Evolutionary conservation across 2,329 filamentous ascomycete species (phyloP).

Genomic region (Penicillium sp.): DNA sequence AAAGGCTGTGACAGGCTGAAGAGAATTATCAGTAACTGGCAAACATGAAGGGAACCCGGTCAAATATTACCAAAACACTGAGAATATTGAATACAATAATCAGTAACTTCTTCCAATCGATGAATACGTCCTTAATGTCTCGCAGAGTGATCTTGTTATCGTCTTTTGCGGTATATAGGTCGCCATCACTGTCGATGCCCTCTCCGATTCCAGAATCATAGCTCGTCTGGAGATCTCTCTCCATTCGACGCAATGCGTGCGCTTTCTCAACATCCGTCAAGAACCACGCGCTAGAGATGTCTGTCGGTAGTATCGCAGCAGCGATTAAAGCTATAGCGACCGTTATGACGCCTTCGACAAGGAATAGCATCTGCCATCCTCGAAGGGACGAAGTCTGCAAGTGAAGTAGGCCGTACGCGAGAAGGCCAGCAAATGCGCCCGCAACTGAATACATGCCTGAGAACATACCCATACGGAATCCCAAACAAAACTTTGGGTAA

Average conservation of each 20-base stretch:
- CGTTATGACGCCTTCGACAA: conserved; percentile 26
- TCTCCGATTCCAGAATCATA: neutral
- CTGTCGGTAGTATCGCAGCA: conserved; percentile 8
- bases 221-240: conserved; percentile 1
- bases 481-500: conserved; percentile 57
- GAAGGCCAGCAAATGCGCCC: conserved; percentile 53
- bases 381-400: conserved; percentile 7
- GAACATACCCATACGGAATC: conserved; percentile 53
- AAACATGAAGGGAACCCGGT: neutral
- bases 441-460: conserved; percentile 56
- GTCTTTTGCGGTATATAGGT: neutral
- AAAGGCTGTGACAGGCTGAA: neutral
- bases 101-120: neutral
- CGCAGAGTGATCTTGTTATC: neutral
- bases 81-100: neutral
- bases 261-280: conserved; percentile 7
- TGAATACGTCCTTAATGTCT: neutral
- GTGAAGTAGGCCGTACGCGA: conserved; percentile 34
- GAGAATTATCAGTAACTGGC: neutral
- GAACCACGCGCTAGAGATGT: conserved; percentile 15
- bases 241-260: conserved; percentile 13
- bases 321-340: conserved; percentile 11
- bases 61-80: neutral
- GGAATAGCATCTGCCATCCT: conserved; percentile 31
- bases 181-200: neutral